These are phyloP conservation scores for Clarireedia monteithiana DNA, from an alignment of 2,329 filamentous ascomycete species.

Conservation along the genomic window DNA sequence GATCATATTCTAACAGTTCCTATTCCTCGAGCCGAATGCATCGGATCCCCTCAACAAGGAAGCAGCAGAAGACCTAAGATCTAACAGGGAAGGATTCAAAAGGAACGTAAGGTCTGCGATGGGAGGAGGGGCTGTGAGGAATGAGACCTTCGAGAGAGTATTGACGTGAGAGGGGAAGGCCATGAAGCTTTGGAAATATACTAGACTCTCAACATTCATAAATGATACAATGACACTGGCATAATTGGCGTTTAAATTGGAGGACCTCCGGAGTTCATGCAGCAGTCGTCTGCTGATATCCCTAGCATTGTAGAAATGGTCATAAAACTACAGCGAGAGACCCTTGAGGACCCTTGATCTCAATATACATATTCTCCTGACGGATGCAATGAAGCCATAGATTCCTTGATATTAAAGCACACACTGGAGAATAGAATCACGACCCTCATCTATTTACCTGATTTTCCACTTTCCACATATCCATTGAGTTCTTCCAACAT, in stretches of 20 bases:
- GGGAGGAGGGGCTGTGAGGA: constrained; percentile 69
- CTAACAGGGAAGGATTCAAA: constrained; percentile 82
- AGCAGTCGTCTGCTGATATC: neutral
- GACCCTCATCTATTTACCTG: too few species aligned
- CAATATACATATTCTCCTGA: too few species aligned
- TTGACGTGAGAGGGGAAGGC: constrained; percentile 38
- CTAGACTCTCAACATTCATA: constrained; percentile 15
- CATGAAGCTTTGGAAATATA: constrained; percentile 9
- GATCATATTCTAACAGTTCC: constrained; percentile 54
- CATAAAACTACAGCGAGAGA: too few species aligned
- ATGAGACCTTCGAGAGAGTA: constrained; percentile 70
- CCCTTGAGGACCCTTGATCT: too few species aligned
- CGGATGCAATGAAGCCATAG: too few species aligned
- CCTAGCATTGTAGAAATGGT: too few species aligned
- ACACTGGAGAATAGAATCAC: too few species aligned
- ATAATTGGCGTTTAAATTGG: constrained; percentile 23
- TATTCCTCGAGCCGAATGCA: constrained; percentile 96
- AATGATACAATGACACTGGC: constrained; percentile 19
- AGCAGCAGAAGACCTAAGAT: constrained; percentile 83
- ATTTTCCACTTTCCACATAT: too few species aligned
- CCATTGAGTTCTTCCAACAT: too few species aligned
- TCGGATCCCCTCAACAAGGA: constrained; percentile 98
- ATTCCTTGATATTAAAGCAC: too few species aligned
- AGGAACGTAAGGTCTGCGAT: constrained; percentile 81
- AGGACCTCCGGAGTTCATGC: neutral